Evolutionary conservation across 768 basidiomycete species (phyloP).

Genomic region (Mrakia gelida): DNA sequence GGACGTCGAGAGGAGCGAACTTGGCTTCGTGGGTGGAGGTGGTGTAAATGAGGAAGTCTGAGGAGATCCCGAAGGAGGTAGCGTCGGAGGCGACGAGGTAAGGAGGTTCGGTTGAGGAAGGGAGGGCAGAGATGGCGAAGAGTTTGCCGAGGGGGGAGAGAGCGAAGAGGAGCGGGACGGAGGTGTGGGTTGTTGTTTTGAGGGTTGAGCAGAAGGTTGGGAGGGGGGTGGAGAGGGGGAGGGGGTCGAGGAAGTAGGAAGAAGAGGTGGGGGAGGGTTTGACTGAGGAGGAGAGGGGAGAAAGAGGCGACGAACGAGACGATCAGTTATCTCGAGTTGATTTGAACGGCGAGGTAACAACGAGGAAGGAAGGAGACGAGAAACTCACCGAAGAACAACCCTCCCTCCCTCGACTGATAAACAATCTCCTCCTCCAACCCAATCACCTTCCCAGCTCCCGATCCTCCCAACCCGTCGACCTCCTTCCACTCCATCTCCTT

Average conservation of each 20-base stretch:
- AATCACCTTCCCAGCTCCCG: slow-evolving; percentile 35
- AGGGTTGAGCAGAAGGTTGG: slow-evolving; percentile 33
- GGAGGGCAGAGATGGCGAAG: slow-evolving; percentile 51
- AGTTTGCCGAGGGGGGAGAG: slow-evolving; percentile 64
- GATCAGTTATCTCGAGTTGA: not conserved
- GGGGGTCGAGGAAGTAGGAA: slow-evolving; percentile 34
- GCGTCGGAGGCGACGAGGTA: slow-evolving; percentile 43
- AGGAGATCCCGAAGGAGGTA: slow-evolving; percentile 61
- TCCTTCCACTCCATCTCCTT: slow-evolving; percentile 29
- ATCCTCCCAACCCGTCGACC: slow-evolving; percentile 25
- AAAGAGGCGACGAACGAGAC: slow-evolving; percentile 1
- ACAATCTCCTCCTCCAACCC: slow-evolving; percentile 31
- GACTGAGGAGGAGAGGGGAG: slow-evolving; percentile 18
- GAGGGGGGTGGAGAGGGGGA: slow-evolving; percentile 16
- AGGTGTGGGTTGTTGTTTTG: slow-evolving; percentile 28
- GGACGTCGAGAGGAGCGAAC: slow-evolving; percentile 58
- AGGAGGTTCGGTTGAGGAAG: slow-evolving; percentile 32
- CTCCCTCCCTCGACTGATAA: slow-evolving; percentile 34
- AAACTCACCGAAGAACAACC: slow-evolving; percentile 37
- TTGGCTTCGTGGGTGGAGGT: slow-evolving; percentile 74
- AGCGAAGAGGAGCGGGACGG: slow-evolving; percentile 55
- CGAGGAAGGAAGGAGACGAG: too few species aligned
- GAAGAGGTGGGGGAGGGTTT: slow-evolving; percentile 25
- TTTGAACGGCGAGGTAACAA: slow-evolving; percentile 1
- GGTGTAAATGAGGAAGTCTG: slow-evolving; percentile 77